Conservation (phyloP, 2,329 filamentous ascomycete genomes). For the Monosporascus sp. region DNA sequence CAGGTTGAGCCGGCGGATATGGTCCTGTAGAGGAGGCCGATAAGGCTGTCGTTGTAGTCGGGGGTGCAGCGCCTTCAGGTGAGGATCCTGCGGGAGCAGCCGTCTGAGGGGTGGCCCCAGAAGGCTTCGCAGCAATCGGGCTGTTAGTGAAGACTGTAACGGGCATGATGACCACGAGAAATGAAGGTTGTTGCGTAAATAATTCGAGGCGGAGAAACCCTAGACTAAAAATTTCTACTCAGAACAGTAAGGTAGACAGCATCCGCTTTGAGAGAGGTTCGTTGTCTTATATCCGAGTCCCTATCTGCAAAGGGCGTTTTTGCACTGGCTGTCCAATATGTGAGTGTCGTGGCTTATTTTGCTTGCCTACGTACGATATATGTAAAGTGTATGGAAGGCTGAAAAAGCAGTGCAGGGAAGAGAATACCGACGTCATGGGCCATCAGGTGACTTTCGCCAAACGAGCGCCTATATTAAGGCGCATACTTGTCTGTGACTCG, state of each 20-base stretch:
- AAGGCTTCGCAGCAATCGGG: constrained; percentile 53
- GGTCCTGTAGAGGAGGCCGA: constrained; percentile 13
- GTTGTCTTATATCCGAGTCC: no score
- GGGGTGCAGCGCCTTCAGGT: constrained; percentile 25
- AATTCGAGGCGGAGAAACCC: constrained; percentile 32
- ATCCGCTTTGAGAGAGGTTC: no score
- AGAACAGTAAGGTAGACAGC: no score
- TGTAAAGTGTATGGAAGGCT: no score
- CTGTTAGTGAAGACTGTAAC: constrained; percentile 55
- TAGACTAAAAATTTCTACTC: no score
- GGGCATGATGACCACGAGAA: constrained; percentile 46
- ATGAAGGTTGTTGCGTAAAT: neutral
- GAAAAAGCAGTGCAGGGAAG: no score
- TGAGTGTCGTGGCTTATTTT: neutral
- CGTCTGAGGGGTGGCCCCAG: constrained; percentile 27
- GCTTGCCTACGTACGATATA: neutral
- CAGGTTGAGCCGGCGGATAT: constrained; percentile 42
- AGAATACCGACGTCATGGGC: constrained; percentile 4
- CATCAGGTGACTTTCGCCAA: constrained; percentile 4
- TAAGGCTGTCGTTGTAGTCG: constrained; percentile 9
- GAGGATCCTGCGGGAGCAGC: constrained; percentile 21
- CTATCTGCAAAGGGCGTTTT: neutral
- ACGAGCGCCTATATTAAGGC: neutral
- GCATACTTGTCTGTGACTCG: neutral
- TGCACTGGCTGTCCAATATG: neutral